Evolutionary conservation across 305 asterid species (phyloP).

Genomic region (Fraxinus velutina): DNA sequence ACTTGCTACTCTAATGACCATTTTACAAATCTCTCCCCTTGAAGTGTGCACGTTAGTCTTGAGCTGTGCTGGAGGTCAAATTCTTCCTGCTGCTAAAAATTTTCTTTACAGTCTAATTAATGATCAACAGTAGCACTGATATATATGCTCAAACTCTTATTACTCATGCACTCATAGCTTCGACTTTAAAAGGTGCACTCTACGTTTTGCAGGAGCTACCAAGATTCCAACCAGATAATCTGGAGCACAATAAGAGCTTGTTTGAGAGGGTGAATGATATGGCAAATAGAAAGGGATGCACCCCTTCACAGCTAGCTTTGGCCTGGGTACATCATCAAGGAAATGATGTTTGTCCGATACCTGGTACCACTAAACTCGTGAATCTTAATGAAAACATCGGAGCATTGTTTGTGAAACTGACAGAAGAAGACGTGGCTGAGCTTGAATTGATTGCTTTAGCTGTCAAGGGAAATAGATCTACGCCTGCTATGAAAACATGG

Average conservation of each 20-base stretch:
- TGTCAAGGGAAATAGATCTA: constrained; percentile 47
- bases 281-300: constrained; percentile 56
- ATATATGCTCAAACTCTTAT: background rate
- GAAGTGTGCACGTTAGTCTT: background rate
- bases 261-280: constrained; percentile 40
- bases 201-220: constrained; percentile 40
- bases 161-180: background rate
- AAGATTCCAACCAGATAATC: constrained; percentile 49
- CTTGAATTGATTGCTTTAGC: constrained; percentile 47
- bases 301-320: constrained; percentile 48
- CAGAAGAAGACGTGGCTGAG: constrained; percentile 48
- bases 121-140: background rate
- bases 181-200: constrained; percentile 4
- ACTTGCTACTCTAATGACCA: background rate
- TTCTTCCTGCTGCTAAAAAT: background rate
- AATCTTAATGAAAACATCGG: constrained; percentile 54
- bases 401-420: constrained; percentile 48
- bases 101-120: background rate
- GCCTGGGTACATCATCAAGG: constrained; percentile 64
- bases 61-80: background rate
- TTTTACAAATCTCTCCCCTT: background rate
- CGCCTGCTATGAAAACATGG: constrained; percentile 37
- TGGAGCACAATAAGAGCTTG: constrained; percentile 43
- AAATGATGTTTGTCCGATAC: constrained; percentile 43
- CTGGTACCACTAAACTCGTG: constrained; percentile 55